Evolutionary conservation across 2,329 filamentous ascomycete genomes (phyloP), one percentile per base, ranked within the genome.

Genomic region (Colletotrichum aenigma): DNA sequence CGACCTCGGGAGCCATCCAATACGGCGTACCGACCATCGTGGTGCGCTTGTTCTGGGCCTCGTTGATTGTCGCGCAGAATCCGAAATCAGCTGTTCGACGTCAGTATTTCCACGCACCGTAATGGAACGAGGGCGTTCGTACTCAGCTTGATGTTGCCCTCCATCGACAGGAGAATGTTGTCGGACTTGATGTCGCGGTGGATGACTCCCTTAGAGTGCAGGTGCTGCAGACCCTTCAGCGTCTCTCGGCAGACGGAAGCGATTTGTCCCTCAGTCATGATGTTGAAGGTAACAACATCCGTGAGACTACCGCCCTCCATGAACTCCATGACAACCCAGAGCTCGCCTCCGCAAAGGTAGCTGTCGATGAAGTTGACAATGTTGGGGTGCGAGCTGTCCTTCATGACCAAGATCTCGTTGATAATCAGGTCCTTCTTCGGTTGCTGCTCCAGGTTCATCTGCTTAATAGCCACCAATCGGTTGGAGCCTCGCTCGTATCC

Each of bases 361-460:
- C 96, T 98, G 87, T 98, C 97, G 87, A 98, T 96, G 85, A 98
- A 99, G 85, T 99, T 99, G 86, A 99, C 97, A 85, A 99, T 98
- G 83, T 98, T 98, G 81, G 96, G 96, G 83, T 99, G 97, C 74
- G 95, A 97, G 88, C 96, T 98, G 81, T 98, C 97, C 87, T 97
- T 98, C 97, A 99, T 99, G 74, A 99, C 97, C 74, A 99, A 87
- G 79, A 99, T 99, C 84, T 99, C 97, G 84, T 99, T 99, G 86
- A 99, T 98, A 81, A 99, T 99, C 65, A 98, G 88, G 81, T 99
- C 97, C 85, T 99, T 99, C 91, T 98, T 98, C 4, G 97, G 97
- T 82, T 99, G 97, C 85, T 98, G 94, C 84, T 98, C 97, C 71
- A 99, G 88, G 79, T 98, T 98, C 97, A 99, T 99, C 88, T 99